These are phyloP conservation scores for Talaromyces funiculosus DNA, from an alignment of 2,329 filamentous ascomycete genomes.

Conservation along the genomic window DNA sequence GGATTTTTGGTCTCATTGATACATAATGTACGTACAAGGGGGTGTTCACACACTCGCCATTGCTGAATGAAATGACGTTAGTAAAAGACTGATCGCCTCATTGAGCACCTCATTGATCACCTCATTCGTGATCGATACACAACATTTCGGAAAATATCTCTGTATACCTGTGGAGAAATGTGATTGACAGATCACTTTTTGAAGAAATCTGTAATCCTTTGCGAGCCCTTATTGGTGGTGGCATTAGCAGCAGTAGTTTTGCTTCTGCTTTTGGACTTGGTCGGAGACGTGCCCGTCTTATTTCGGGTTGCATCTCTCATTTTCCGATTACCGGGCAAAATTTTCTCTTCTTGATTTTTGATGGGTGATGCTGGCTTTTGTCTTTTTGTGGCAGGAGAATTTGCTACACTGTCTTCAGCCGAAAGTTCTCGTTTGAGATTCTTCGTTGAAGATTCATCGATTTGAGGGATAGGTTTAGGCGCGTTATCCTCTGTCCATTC, in stretches of 20 bases:
- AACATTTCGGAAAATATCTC: background rate
- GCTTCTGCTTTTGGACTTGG: background rate
- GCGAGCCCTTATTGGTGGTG: slow-evolving; percentile 41
- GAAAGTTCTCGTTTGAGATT: slow-evolving; percentile 46
- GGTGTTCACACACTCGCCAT: background rate
- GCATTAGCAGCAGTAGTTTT: slow-evolving; percentile 32
- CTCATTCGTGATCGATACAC: background rate
- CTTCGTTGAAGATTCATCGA: slow-evolving; percentile 23
- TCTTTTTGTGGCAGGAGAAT: slow-evolving; percentile 18
- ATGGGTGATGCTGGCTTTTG: slow-evolving; percentile 18
- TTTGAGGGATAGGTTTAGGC: slow-evolving; percentile 39
- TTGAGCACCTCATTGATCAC: background rate
- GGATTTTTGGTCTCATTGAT: background rate
- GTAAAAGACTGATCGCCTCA: background rate
- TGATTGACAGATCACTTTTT: slow-evolving; percentile 27
- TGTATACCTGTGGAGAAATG: background rate
- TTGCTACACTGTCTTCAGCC: slow-evolving; percentile 21
- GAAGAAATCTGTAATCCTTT: slow-evolving; percentile 49
- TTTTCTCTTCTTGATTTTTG: slow-evolving; percentile 19
- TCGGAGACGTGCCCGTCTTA: slow-evolving; percentile 30
- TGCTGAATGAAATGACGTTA: background rate
- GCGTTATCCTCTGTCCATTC: slow-evolving; percentile 49
- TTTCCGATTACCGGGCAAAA: slow-evolving; percentile 43
- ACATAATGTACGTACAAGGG: background rate
- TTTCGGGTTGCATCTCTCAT: slow-evolving; percentile 55